Base-by-base conservation (phyloP, 2,329 filamentous ascomycete species). In the Sclerotinia borealis region DNA sequence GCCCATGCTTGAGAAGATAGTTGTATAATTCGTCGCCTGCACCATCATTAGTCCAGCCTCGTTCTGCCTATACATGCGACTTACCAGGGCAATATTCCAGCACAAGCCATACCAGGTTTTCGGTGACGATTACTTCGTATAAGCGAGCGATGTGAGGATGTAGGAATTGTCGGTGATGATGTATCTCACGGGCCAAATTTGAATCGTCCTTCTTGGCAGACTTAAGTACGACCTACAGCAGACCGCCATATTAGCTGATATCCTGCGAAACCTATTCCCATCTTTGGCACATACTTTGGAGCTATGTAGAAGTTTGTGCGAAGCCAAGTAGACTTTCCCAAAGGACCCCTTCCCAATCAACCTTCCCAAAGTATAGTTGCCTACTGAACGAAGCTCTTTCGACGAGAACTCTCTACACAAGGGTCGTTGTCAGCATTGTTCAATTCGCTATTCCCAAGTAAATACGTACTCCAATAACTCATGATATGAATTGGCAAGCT, bases 301-400 rank as follows among this genome's bases (percentile, higher is more conserved):
- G 73, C 93, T 93, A 86, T 97, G 97, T 73, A 92, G 98, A 76
- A 99, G 91, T 77, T 97, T 98, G 77, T 99, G 95, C 51, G 88
- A 87, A 64, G 93, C 95, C 64, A 99, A 83, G 77, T 99, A 99
- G 72, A 99, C 95, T 79, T 97, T 98, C 72, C 95, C 95, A 77
- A 99, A 99, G 68, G 93, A 97, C 64, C 95, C 95, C 75, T 98
- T 99, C 69, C 95, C 95, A 75, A 99, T 96, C 64, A 99, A 81
- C 65, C 88, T 88, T 51, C 95, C 95, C 63, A 99, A 84, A 41
- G 88, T 88, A 77, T 99, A 99, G 79, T 97, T 98, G 70, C 95
- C 95, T 66, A 99, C 95, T 61, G 88, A 91, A 73, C 90, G 89
- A 69, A 99, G 85, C 69, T 99, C 93, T 75, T 89, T 90, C 71